phyloP scores from a whole-genome alignment of 345 rosid genomes.

The Zanthoxylum bungeanum region DNA sequence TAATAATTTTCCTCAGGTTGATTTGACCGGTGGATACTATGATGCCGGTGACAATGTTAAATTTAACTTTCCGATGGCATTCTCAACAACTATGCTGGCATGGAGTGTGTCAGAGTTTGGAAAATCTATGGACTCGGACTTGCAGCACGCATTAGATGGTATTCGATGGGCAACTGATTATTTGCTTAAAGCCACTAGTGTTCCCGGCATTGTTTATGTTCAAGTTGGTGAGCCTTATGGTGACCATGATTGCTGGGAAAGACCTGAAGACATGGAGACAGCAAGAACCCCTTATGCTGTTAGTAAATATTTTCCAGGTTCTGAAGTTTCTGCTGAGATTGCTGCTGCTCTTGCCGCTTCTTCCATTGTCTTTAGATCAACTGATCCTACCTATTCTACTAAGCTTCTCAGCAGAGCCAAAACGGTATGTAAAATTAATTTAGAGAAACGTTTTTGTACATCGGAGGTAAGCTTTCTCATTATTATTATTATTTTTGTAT shows the following conservation, averaged over 20 bases:
- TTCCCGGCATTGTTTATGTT: constrained; percentile 44
- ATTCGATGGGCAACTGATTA: constrained; percentile 81
- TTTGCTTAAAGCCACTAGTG: constrained; percentile 70
- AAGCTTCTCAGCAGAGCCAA: constrained; percentile 53
- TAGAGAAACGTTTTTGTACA: neutral
- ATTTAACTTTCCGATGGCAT: constrained; percentile 91
- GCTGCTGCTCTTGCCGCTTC: constrained; percentile 91
- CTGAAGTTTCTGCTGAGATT: constrained; percentile 79
- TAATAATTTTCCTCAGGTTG: constrained; percentile 35
- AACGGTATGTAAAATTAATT: constrained; percentile 25
- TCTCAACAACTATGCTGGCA: constrained; percentile 69
- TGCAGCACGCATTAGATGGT: constrained; percentile 42
- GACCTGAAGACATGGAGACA: constrained; percentile 98
- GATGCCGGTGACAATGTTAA: constrained; percentile 94
- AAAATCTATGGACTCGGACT: constrained; percentile 41
- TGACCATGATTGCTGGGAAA: constrained; percentile 83
- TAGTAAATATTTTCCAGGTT: constrained; percentile 56
- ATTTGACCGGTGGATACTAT: constrained; percentile 87
- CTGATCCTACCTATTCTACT: constrained; percentile 45
- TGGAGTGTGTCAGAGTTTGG: constrained; percentile 77
- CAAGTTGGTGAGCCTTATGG: constrained; percentile 58
- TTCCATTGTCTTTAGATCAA: constrained; percentile 52
- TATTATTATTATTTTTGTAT: neutral
- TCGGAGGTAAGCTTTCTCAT: neutral
- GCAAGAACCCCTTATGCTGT: constrained; percentile 61